Percentiles rank a stretch among this genome's conserved stretches.
These are phyloP conservation scores for Neurospora crassa DNA, from an alignment of 2,329 filamentous ascomycete genomes.

Conservation along the genomic window DNA sequence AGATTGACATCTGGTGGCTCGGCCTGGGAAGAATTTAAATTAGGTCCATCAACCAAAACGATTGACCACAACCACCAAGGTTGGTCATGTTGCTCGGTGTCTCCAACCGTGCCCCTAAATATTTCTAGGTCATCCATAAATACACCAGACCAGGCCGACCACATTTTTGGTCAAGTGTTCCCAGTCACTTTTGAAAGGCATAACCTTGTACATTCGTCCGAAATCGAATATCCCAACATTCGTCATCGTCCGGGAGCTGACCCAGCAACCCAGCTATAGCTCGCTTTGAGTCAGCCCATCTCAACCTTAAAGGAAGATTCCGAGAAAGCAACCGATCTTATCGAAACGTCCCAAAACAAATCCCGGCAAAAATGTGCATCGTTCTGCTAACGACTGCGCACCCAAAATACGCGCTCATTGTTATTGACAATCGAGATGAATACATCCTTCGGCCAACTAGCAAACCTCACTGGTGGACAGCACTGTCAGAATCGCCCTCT, in stretches of 20 bases:
- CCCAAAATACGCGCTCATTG: slow-evolving; percentile 63
- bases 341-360: not conserved
- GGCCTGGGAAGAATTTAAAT: not conserved
- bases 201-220: not conserved
- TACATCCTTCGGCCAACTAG: slow-evolving; percentile 56
- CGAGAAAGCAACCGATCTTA: not conserved
- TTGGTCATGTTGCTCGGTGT: not conserved
- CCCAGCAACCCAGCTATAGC: not conserved
- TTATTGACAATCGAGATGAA: slow-evolving; percentile 72
- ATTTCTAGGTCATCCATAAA: not conserved
- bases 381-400: slow-evolving; percentile 66
- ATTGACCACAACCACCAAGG: not conserved
- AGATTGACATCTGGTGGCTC: not conserved
- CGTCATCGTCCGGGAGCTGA: not conserved
- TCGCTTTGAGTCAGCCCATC: not conserved
- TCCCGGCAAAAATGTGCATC: slow-evolving; percentile 55
- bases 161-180: not conserved
- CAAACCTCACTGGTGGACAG: slow-evolving; percentile 54
- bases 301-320: not conserved
- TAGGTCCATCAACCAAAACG: not conserved
- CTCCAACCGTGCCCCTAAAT: not conserved
- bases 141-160: not conserved
- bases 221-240: not conserved
- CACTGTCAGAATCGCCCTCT: slow-evolving; percentile 24
- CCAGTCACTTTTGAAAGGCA: not conserved